phyloP scores from a whole-genome alignment of 176 grass and related monocot genomes.

The Pontederia paniculata region DNA sequence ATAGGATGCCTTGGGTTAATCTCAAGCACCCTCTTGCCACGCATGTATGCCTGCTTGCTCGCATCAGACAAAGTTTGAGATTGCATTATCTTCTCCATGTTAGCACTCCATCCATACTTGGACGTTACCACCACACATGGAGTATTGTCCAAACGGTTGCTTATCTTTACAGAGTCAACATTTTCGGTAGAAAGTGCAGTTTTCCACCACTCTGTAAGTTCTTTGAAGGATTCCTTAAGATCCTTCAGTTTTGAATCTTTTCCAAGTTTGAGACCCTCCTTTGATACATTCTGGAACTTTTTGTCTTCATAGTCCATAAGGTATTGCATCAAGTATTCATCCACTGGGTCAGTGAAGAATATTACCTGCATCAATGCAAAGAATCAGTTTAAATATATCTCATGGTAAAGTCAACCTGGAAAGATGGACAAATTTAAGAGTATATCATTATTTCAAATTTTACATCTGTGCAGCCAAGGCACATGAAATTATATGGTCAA shows the following conservation, averaged over 20 bases:
- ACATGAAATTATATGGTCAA: no score
- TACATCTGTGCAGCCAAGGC: no score
- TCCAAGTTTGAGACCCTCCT: constrained; percentile 81
- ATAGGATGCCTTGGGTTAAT: constrained; percentile 92
- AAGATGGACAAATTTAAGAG: no score
- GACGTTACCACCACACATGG: constrained; percentile 80
- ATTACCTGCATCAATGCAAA: constrained; percentile 43
- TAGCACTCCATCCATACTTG: constrained; percentile 86
- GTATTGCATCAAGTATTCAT: constrained; percentile 99
- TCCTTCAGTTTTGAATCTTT: constrained; percentile 96
- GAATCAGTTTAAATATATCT: not conserved
- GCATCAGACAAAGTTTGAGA: constrained; percentile 66
- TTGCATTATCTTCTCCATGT: constrained; percentile 99
- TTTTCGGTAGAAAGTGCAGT: constrained; percentile 58
- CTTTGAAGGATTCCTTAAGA: constrained; percentile 96
- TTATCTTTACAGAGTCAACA: constrained; percentile 90
- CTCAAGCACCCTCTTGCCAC: constrained; percentile 80
- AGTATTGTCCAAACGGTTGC: constrained; percentile 68
- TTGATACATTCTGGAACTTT: constrained; percentile 97
- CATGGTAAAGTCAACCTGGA: not conserved
- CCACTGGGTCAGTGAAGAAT: constrained; percentile 87
- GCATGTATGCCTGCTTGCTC: constrained; percentile 91
- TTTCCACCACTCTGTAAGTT: constrained; percentile 90
- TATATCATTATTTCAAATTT: no score
- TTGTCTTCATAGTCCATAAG: constrained; percentile 99